These are phyloP conservation scores for Blastomyces gilchristii DNA, from an alignment of 2,329 filamentous ascomycete genomes.

Conservation along the genomic window DNA sequence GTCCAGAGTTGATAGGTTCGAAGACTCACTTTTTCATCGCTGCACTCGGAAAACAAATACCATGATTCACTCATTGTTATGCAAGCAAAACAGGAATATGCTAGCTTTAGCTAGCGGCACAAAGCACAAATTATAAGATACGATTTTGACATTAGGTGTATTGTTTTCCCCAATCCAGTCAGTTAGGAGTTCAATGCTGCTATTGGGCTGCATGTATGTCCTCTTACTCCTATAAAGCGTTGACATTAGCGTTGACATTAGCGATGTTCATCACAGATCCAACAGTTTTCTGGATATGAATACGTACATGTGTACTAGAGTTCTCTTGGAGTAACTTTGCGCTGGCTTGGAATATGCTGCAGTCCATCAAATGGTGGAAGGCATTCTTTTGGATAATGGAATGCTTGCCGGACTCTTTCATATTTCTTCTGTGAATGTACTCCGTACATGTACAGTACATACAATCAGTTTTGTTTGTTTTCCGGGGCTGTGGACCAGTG, in stretches of 20 bases:
- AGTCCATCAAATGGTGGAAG: neutral
- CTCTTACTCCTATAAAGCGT: neutral
- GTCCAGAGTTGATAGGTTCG: neutral
- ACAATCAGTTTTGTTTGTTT: neutral
- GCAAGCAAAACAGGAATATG: neutral
- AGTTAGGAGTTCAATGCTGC: neutral
- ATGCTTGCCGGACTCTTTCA: neutral
- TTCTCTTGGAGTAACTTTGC: neutral
- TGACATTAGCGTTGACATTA: neutral
- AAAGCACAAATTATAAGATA: neutral
- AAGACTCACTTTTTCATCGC: neutral
- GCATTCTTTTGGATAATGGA: neutral
- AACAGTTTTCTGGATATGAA: neutral
- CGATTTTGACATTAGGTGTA: neutral
- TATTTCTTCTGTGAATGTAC: neutral
- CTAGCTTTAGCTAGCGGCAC: neutral
- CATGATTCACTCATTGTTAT: neutral
- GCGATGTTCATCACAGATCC: neutral
- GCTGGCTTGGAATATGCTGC: neutral
- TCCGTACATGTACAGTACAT: too few relatives aligned
- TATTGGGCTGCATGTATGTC: neutral
- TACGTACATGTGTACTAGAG: neutral
- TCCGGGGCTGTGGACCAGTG: neutral
- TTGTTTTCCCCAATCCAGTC: neutral
- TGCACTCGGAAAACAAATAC: neutral